Conservation (phyloP, 1,284 basidiomycete genomes). For the Puccinia hordei region DNA sequence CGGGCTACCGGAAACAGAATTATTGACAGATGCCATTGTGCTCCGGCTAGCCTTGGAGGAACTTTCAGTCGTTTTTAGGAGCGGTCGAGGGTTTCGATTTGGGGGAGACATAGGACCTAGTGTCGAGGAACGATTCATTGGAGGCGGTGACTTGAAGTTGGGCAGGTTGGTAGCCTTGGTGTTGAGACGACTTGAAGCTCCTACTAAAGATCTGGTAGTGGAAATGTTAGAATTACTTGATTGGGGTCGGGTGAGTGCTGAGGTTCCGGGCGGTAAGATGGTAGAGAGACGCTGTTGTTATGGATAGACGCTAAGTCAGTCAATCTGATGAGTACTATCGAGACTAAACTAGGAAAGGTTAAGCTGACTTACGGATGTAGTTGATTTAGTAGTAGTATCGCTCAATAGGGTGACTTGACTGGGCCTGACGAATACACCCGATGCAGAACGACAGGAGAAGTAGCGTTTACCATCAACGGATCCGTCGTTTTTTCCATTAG, state of each 20-base stretch:
- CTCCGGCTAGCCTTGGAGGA: background rate
- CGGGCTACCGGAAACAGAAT: conserved; percentile 6
- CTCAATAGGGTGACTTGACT: conserved; percentile 74
- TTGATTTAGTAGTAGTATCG: conserved; percentile 50
- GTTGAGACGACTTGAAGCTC: background rate
- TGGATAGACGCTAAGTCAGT: conserved; percentile 1
- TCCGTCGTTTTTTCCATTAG: conserved; percentile 94
- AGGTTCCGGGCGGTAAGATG: conserved; percentile 14
- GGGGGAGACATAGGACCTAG: conserved; percentile 29
- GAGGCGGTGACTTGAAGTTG: conserved; percentile 26
- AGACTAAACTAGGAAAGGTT: conserved; percentile 15
- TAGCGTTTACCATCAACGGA: conserved; percentile 79
- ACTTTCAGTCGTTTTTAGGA: conserved; percentile 11
- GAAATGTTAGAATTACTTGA: conserved; percentile 9
- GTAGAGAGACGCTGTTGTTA: conserved; percentile 31
- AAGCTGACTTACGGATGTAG: conserved; percentile 49
- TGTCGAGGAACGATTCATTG: conserved; percentile 1
- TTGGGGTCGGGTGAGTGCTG: conserved; percentile 32
- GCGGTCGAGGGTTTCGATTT: background rate
- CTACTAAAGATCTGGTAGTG: background rate
- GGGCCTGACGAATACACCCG: conserved; percentile 88
- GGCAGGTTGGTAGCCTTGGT: background rate
- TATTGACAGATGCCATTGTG: background rate
- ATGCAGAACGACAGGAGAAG: conserved; percentile 74
- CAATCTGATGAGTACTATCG: background rate